phyloP scores from a whole-genome alignment of 306 rosid species.

The Cucumis melo region DNA sequence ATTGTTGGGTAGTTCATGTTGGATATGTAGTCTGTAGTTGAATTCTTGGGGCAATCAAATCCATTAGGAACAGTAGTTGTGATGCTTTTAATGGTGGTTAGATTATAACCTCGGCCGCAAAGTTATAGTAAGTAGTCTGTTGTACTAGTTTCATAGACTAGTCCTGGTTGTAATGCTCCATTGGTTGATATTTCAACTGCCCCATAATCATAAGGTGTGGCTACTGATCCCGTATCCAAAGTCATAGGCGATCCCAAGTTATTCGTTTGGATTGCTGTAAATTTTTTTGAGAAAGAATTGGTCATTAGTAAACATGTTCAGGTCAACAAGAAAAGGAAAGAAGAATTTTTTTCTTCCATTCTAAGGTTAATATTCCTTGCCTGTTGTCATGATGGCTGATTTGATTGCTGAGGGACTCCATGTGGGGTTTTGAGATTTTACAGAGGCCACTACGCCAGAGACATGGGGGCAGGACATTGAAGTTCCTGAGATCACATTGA shows the following conservation, averaged over 20 bases:
- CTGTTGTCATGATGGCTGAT: conserved; percentile 93
- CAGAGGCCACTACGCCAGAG: conserved; percentile 45
- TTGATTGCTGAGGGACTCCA: conserved; percentile 67
- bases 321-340: neutral
- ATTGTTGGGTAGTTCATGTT: conserved; percentile 82
- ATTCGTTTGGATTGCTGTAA: conserved; percentile 49
- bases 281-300: neutral
- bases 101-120: conserved; percentile 33
- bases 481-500: conserved; percentile 55
- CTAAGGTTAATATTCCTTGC: conserved; percentile 14
- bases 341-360: neutral
- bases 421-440: conserved; percentile 46
- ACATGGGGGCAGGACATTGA: conserved; percentile 86
- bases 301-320: neutral
- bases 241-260: conserved; percentile 40
- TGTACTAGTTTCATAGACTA: conserved; percentile 58
- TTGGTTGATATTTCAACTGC: conserved; percentile 51
- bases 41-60: conserved; percentile 43
- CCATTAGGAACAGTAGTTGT: conserved; percentile 22
- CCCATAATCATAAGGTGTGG: conserved; percentile 72
- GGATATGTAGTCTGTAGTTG: conserved; percentile 31
- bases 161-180: conserved; percentile 50
- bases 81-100: conserved; percentile 25
- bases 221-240: conserved; percentile 28
- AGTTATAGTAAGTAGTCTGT: conserved; percentile 54